Percentiles rank a stretch among this genome's conserved stretches.
These are phyloP conservation scores for Amanita thiersii DNA, from an alignment of 768 basidiomycete species.

Conservation along the genomic window DNA sequence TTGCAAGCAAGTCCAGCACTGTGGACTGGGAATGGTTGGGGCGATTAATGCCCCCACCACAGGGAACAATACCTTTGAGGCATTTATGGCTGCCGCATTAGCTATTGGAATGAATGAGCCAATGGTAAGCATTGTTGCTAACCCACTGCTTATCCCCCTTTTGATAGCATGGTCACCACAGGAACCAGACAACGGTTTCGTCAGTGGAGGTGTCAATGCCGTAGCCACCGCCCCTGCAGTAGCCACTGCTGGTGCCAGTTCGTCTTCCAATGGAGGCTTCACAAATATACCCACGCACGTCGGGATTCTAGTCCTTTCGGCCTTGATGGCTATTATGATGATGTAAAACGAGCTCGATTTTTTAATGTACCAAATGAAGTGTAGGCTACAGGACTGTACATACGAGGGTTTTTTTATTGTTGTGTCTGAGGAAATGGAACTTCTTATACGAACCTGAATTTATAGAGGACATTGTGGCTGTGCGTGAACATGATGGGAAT, in stretches of 20 bases:
- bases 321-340: slow-evolving; percentile 3
- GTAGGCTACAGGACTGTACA: too few relatives aligned
- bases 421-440: too few relatives aligned
- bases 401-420: too few relatives aligned
- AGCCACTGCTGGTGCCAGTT: background rate
- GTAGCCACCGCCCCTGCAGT: slow-evolving; percentile 23
- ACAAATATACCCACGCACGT: slow-evolving; percentile 5
- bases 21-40: slow-evolving; percentile 45
- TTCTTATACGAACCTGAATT: too few relatives aligned
- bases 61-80: slow-evolving; percentile 32
- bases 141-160: background rate
- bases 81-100: slow-evolving; percentile 31
- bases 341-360: too few relatives aligned
- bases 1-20: slow-evolving; percentile 42
- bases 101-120: slow-evolving; percentile 25
- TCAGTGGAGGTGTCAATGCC: slow-evolving; percentile 33
- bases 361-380: too few relatives aligned
- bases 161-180: too few relatives aligned
- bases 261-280: slow-evolving; percentile 8
- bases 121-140: slow-evolving; percentile 19
- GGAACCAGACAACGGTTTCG: slow-evolving; percentile 29
- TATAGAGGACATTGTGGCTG: too few relatives aligned
- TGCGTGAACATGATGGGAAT: background rate
- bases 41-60: slow-evolving; percentile 40
- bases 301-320: slow-evolving; percentile 6